Evolutionary conservation across 345 rosid species (phyloP), one percentile per base, ranked within the genome.

Genomic region (Lepidium didymum): DNA sequence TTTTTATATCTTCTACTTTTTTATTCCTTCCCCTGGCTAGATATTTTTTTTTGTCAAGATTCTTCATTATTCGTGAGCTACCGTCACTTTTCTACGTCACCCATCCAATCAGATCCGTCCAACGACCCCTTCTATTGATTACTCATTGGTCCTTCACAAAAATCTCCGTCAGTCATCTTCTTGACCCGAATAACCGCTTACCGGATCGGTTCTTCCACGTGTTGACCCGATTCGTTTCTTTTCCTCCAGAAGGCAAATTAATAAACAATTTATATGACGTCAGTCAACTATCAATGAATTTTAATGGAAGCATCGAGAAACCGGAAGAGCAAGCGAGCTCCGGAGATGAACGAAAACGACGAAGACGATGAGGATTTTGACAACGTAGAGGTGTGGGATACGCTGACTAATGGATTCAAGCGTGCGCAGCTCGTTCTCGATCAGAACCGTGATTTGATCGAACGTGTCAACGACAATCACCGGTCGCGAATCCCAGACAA

Each of bases 391-490:
- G 83, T 62, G 9, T 86, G 90, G 89, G 74, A 77, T 29, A 47
- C 73, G 34, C 59, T 89, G 69, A 70, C 60, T 79, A 37, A 72
- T 44, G 74, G 73, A 43, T 84, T 81, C 72, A 70, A 73, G 53
- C 79, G 79, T 63, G 92, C 81, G 8, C 90, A 85, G 70, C 45
- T 81, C 18, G 80, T 82, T 27, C 77, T 89, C 33, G 96, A 89
- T 64, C 69, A 85, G 72, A 89, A 89, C 55, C 74, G 87, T 64
- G 81, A 47, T 25, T 74, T 89, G 70, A 86, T 85, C 53, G 82
- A 80, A 67, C 86, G 84, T 46, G 96, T 86, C 38, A 86, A 89
- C 71, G 86, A 89, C 50, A 89, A 89, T 37, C 90, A 86, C 57
- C 84, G 70, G 62, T 89, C 92, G 0, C 72, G 74, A 56, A 79